Conservation (phyloP, 2,329 filamentous ascomycete genomes). For the Penicillium digitatum region DNA sequence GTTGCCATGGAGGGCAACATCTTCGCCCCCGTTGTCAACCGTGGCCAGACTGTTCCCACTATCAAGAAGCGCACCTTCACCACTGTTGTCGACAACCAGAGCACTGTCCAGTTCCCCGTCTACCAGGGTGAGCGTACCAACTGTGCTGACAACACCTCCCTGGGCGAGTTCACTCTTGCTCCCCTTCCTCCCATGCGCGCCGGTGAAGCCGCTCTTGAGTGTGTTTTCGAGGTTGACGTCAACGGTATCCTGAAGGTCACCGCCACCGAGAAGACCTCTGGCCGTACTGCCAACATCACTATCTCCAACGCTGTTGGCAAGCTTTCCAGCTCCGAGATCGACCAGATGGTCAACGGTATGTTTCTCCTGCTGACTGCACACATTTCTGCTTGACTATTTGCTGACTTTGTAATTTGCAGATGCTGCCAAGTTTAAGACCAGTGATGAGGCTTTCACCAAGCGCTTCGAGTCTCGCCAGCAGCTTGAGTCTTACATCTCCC, state of each 20-base stretch:
- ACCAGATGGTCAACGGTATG: conserved; percentile 89
- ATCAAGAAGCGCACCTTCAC: conserved; percentile 89
- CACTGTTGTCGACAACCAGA: conserved; percentile 63
- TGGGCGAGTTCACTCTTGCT: conserved; percentile 94
- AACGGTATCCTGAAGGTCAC: conserved; percentile 99
- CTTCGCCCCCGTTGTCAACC: conserved; percentile 87
- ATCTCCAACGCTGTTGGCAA: conserved; percentile 99
- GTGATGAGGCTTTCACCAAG: conserved; percentile 98
- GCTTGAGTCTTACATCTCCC: conserved; percentile 97
- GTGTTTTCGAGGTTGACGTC: conserved; percentile 98
- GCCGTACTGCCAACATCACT: conserved; percentile 97
- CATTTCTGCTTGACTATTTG: neutral
- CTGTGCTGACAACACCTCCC: conserved; percentile 96
- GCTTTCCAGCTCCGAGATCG: conserved; percentile 89
- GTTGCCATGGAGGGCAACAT: conserved; percentile 99
- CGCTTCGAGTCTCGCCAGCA: conserved; percentile 98
- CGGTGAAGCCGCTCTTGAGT: conserved; percentile 93
- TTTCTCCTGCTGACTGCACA: conserved; percentile 7
- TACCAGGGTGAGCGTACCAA: conserved; percentile 97
- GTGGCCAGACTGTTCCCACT: conserved; percentile 70
- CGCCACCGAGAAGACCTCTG: conserved; percentile 97
- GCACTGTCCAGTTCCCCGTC: conserved; percentile 84
- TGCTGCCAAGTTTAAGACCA: conserved; percentile 97
- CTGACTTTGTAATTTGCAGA: conserved; percentile 47
- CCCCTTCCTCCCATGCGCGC: conserved; percentile 83